These are phyloP conservation scores for Aphanomyces euteiches DNA, from an alignment of 352 stramenopile species.

Conservation along the genomic window DNA sequence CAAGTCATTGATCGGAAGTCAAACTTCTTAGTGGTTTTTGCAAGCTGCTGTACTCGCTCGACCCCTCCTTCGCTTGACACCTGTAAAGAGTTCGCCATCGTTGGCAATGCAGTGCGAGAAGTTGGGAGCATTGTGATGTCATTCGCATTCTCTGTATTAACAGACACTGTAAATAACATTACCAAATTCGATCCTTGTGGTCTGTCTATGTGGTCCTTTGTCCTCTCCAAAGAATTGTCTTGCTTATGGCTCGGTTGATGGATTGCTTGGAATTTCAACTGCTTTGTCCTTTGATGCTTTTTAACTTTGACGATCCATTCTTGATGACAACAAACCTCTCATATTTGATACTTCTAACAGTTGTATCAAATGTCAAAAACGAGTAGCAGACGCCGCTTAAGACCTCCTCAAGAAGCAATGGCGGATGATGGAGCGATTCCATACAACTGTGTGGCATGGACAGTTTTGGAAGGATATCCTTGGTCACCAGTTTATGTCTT, in stretches of 20 bases:
- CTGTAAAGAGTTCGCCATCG: too few relatives aligned
- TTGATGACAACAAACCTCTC: neutral
- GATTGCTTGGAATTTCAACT: neutral
- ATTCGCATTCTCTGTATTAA: neutral
- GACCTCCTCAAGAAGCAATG: neutral
- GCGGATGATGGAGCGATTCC: constrained; percentile 1
- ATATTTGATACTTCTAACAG: neutral
- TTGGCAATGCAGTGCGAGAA: too few relatives aligned
- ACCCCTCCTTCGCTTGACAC: too few relatives aligned
- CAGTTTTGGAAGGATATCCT: constrained; percentile 14
- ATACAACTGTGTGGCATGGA: constrained; percentile 20
- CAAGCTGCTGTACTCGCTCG: too few relatives aligned
- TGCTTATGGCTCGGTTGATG: neutral
- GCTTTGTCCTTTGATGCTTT: neutral
- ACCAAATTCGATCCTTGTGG: neutral
- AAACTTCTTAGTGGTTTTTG: too few relatives aligned
- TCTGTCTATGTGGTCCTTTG: neutral
- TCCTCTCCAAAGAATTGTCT: neutral
- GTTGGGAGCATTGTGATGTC: too few relatives aligned
- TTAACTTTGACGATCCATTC: neutral
- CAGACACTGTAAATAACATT: neutral
- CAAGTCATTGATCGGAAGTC: too few relatives aligned
- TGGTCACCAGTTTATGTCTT: constrained; percentile 23
- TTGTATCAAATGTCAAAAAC: constrained; percentile 18
- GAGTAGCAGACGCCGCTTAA: neutral